Evolutionary conservation across 257 asterid genomes (phyloP).

Genomic region (Euphrasia confusa): DNA sequence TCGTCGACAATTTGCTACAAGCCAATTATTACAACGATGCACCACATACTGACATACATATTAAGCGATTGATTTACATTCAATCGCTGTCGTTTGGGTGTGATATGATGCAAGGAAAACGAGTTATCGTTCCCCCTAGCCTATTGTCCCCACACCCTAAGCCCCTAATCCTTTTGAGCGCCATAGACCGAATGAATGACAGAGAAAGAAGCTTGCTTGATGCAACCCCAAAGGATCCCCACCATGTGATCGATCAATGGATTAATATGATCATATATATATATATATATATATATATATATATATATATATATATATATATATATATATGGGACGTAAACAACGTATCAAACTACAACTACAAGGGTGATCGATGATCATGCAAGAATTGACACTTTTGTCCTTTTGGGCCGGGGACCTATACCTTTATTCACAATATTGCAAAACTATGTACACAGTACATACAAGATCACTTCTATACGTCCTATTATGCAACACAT

Average conservation of each 20-base stretch:
- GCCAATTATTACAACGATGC: no score
- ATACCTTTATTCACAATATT: no score
- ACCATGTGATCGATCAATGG: slow-evolving; percentile 34
- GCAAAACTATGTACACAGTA: no score
- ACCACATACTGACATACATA: no score
- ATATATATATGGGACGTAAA: slow-evolving; percentile 23
- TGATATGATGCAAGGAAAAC: slow-evolving; percentile 23
- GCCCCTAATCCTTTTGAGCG: slow-evolving; percentile 14
- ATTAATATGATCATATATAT: no score
- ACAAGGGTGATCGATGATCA: slow-evolving; percentile 25
- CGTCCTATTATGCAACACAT: no score
- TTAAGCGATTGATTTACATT: neutral
- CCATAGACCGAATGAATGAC: slow-evolving; percentile 26
- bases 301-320: neutral
- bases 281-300: slow-evolving; percentile 3
- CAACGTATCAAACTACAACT: slow-evolving; percentile 25
- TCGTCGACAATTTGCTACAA: no score
- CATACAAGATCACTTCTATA: no score
- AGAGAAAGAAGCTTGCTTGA: slow-evolving; percentile 12
- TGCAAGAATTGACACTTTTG: slow-evolving; percentile 31
- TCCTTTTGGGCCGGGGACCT: neutral
- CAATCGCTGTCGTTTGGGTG: neutral
- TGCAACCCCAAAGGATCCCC: slow-evolving; percentile 29
- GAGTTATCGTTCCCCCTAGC: neutral
- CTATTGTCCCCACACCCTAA: slow-evolving; percentile 6